Percentiles rank a stretch among this genome's conserved stretches.
These are phyloP conservation scores for Neonectria neomacrospora DNA, from an alignment of 2,329 filamentous ascomycete species.

Conservation along the genomic window DNA sequence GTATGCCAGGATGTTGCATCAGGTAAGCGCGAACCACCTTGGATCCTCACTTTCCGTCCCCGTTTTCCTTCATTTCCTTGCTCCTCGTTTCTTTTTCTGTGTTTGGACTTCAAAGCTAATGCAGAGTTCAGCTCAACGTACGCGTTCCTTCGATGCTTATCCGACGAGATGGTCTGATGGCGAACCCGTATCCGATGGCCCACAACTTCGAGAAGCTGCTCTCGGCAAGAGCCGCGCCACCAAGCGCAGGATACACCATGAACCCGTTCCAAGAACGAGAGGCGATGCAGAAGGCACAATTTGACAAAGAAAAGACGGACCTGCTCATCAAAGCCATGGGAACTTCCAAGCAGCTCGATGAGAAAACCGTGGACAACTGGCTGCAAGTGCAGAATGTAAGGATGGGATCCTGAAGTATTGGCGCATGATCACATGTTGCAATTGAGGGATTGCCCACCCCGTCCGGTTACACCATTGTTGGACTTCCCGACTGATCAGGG, in stretches of 20 bases:
- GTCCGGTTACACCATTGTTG: background rate
- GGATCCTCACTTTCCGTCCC: background rate
- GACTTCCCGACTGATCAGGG: background rate
- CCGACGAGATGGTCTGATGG: constrained; percentile 62
- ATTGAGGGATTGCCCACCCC: background rate
- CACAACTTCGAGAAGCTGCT: constrained; percentile 59
- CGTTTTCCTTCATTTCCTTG: constrained; percentile 11
- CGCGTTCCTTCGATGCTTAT: constrained; percentile 73
- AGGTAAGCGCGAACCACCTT: constrained; percentile 55
- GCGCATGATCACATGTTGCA: background rate
- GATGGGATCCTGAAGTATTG: constrained; percentile 23
- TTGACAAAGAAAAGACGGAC: constrained; percentile 56
- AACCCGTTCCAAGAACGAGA: constrained; percentile 61
- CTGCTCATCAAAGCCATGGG: constrained; percentile 55
- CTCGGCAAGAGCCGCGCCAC: constrained; percentile 51
- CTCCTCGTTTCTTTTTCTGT: background rate
- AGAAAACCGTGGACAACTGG: constrained; percentile 53
- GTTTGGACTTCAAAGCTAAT: constrained; percentile 26
- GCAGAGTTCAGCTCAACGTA: constrained; percentile 60
- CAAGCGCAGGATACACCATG: constrained; percentile 51
- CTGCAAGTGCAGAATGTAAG: constrained; percentile 40
- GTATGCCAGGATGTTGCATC: constrained; percentile 65
- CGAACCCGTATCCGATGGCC: constrained; percentile 54
- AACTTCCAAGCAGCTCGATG: constrained; percentile 49
- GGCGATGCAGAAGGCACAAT: constrained; percentile 57